These are phyloP conservation scores for Cudoniella acicularis DNA, from an alignment of 495 filamentous ascomycete species.

Conservation along the genomic window DNA sequence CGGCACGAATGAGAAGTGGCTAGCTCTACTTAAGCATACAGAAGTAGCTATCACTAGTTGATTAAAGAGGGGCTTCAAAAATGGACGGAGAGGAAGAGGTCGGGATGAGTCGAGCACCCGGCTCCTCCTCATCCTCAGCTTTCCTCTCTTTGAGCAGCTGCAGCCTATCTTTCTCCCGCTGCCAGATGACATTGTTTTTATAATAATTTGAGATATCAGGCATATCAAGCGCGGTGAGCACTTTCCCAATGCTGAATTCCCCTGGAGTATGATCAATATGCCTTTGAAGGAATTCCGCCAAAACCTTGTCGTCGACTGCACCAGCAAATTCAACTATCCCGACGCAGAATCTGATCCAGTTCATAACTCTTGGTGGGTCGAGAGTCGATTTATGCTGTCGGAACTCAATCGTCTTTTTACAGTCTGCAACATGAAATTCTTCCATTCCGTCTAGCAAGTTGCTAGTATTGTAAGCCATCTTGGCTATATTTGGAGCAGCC, in stretches of 20 bases:
- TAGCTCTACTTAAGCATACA: too few relatives aligned
- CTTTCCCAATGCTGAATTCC: neutral
- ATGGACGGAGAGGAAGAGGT: too few relatives aligned
- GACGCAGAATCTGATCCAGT: slow-evolving; percentile 31
- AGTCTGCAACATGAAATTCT: too few relatives aligned
- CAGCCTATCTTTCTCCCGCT: neutral
- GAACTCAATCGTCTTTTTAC: slow-evolving; percentile 39
- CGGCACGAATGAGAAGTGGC: too few relatives aligned
- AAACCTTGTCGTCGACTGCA: neutral
- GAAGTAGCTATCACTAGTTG: too few relatives aligned
- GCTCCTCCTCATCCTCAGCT: neutral
- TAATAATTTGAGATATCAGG: neutral
- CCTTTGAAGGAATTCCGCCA: neutral
- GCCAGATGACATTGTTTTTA: neutral
- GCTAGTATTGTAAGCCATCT: too few relatives aligned
- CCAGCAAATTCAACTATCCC: slow-evolving; percentile 26
- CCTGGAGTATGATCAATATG: neutral
- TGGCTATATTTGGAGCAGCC: too few relatives aligned
- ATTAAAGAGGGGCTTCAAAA: too few relatives aligned
- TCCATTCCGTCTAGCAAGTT: too few relatives aligned
- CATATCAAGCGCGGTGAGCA: neutral
- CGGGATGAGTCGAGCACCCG: neutral
- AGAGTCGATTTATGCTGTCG: slow-evolving; percentile 35
- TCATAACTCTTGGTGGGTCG: slow-evolving; percentile 24
- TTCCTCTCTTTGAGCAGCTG: neutral